phyloP scores from a whole-genome alignment of 176 grass and related monocot genomes.

The Sorghum bicolor region DNA sequence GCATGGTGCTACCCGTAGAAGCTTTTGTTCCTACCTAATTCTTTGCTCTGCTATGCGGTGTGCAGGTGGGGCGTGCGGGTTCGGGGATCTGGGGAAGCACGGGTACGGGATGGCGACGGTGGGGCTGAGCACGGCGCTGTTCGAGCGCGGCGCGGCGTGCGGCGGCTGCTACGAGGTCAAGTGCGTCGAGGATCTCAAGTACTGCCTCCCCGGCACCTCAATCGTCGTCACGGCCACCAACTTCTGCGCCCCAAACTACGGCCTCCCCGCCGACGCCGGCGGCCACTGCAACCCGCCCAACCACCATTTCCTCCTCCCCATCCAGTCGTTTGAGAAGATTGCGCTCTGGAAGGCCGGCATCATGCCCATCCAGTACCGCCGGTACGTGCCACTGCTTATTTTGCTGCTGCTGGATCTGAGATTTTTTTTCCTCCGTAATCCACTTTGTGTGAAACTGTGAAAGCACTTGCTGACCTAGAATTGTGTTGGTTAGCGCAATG shows the following conservation, averaged over 20 bases:
- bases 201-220: conserved; percentile 92
- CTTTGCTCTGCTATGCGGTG: neutral
- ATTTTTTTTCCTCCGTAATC: neutral
- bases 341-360: conserved; percentile 99
- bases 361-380: conserved; percentile 95
- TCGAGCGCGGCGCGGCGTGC: conserved; percentile 79
- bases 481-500: conserved; percentile 21
- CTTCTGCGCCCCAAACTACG: conserved; percentile 94
- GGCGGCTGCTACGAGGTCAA: conserved; percentile 95
- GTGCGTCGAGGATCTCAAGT: conserved; percentile 88
- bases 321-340: conserved; percentile 98
- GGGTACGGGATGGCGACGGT: conserved; percentile 95
- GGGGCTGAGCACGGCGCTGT: conserved; percentile 85
- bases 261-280: conserved; percentile 71
- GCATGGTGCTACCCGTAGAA: neutral
- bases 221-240: conserved; percentile 92
- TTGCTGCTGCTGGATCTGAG: conserved; percentile 40
- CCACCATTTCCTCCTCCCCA: conserved; percentile 91
- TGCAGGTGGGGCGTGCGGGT: conserved; percentile 92
- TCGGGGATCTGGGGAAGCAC: conserved; percentile 87
- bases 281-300: conserved; percentile 93
- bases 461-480: conserved; percentile 30
- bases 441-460: conserved; percentile 29
- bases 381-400: conserved; percentile 44
- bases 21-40: neutral